A percentile compares a stretch with the other conserved stretches of the same genome.
These are phyloP conservation scores for Oryza brachyantha DNA, from an alignment of 176 grass and related monocot genomes.

Conservation along the genomic window DNA sequence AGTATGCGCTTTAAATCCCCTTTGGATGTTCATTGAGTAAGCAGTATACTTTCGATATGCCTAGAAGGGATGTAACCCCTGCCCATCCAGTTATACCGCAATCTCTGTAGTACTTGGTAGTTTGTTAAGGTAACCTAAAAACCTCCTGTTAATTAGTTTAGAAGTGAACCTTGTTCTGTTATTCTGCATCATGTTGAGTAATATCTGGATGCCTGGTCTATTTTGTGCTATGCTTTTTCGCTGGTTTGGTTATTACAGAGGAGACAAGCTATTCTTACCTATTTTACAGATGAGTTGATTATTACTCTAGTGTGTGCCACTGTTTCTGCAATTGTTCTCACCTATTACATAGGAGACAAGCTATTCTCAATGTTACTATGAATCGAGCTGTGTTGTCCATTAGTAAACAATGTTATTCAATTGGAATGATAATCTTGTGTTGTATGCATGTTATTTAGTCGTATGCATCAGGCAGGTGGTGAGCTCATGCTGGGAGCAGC, in stretches of 20 bases:
- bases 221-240: not conserved
- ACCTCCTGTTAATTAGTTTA: not conserved
- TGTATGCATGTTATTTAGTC: no score
- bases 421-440: not conserved
- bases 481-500: not conserved
- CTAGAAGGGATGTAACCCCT: not conserved
- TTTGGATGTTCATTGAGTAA: conserved; percentile 10
- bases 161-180: not conserved
- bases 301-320: not conserved
- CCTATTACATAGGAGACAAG: not conserved
- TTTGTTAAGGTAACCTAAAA: not conserved
- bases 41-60: not conserved
- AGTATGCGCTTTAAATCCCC: not conserved
- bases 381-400: not conserved
- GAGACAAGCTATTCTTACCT: no score
- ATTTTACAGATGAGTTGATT: not conserved
- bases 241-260: no score
- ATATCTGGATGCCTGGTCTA: not conserved
- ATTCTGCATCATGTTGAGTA: not conserved
- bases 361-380: not conserved
- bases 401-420: no score
- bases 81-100: not conserved
- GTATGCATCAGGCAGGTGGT: not conserved
- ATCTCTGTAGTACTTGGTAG: conserved; percentile 16
- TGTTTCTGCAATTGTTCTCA: not conserved